phyloP scores from a whole-genome alignment of 495 filamentous ascomycete genomes.

The Penicillium simplicissimum region DNA sequence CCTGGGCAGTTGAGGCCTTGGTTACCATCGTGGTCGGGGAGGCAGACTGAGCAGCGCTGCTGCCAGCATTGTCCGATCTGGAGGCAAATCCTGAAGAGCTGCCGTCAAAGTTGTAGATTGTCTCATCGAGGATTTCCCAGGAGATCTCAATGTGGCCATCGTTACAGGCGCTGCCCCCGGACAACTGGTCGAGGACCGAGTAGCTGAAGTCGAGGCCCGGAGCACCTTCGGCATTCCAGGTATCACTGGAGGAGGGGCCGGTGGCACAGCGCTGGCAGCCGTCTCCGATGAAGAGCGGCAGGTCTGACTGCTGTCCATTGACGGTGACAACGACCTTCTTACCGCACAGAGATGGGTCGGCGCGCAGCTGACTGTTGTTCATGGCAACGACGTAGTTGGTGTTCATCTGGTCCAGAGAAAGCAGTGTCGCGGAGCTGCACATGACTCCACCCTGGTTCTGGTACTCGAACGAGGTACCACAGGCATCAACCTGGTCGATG shows the following conservation, averaged over 20 bases:
- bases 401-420: conserved; percentile 18
- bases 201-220: conserved; percentile 20
- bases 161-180: conserved; percentile 12
- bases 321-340: conserved; percentile 20
- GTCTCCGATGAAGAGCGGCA: conserved; percentile 19
- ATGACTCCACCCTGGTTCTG: conserved; percentile 16
- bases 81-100: neutral
- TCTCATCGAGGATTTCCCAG: conserved; percentile 22
- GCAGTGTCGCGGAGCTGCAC: conserved; percentile 13
- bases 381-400: conserved; percentile 22
- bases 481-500: conserved; percentile 13
- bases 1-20: neutral
- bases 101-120: conserved; percentile 15
- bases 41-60: neutral
- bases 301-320: conserved; percentile 17
- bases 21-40: neutral
- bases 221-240: conserved; percentile 16
- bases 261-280: conserved; percentile 18
- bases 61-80: neutral
- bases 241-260: conserved; percentile 6
- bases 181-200: conserved; percentile 15
- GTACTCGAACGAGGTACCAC: conserved; percentile 13
- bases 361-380: conserved; percentile 13
- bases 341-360: conserved; percentile 14
- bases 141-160: conserved; percentile 16